These are phyloP conservation scores for Petrea volubilis DNA, from an alignment of 257 asterid genomes.

Conservation along the genomic window DNA sequence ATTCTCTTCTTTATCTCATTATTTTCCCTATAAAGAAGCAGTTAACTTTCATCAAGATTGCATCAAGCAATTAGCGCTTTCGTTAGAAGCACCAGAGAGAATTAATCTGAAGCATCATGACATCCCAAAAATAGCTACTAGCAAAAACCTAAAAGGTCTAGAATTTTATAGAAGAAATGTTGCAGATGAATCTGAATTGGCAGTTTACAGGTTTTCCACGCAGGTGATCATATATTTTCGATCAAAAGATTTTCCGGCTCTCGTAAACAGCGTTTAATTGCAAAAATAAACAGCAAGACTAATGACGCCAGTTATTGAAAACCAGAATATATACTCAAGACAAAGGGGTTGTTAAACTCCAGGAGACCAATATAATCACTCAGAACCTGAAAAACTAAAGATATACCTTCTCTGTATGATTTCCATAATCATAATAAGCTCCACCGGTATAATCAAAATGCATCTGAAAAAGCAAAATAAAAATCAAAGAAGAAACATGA, in stretches of 20 bases:
- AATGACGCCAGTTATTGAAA: conserved; percentile 3
- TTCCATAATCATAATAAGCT: conserved; percentile 93
- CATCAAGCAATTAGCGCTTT: background rate
- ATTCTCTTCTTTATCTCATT: background rate
- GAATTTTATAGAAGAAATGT: background rate
- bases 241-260: conserved; percentile 13
- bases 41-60: background rate
- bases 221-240: background rate
- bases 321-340: conserved; percentile 16
- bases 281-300: background rate
- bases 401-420: conserved; percentile 87
- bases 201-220: background rate
- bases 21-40: background rate
- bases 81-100: background rate
- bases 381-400: conserved; percentile 17
- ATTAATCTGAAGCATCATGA: background rate
- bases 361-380: background rate
- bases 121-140: background rate
- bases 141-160: background rate
- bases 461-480: conserved; percentile 49
- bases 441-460: conserved; percentile 71
- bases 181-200: background rate
- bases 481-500: too few species aligned
- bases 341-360: background rate
- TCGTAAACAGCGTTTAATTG: background rate